Conservation (phyloP, 148 eudicot species). For the Rheum nobile region DNA sequence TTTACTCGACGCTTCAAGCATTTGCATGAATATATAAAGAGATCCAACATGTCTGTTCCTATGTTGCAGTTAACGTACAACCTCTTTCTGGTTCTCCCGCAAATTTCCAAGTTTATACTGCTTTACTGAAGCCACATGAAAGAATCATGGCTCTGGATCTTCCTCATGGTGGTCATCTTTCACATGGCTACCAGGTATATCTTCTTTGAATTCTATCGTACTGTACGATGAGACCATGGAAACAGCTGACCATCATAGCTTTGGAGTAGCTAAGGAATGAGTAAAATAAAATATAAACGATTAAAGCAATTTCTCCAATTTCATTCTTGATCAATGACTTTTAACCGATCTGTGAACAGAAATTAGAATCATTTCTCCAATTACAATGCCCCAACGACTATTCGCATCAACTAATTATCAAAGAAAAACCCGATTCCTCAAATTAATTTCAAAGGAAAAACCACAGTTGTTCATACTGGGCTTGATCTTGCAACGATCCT, state of each 20-base stretch:
- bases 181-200: slow-evolving; percentile 95
- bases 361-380: no score
- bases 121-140: slow-evolving; percentile 89
- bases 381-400: neutral
- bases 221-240: neutral
- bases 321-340: neutral
- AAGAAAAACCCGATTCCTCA: neutral
- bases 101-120: slow-evolving; percentile 96
- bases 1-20: neutral
- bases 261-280: neutral
- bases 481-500: neutral
- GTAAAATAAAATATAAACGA: neutral
- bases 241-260: neutral
- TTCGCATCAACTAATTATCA: neutral
- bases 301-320: neutral
- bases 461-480: neutral
- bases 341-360: neutral
- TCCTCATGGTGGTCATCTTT: slow-evolving; percentile 99
- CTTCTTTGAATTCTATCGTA: neutral
- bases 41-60: slow-evolving; percentile 6
- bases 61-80: slow-evolving; percentile 85
- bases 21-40: neutral
- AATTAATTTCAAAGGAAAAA: neutral
- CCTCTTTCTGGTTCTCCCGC: slow-evolving; percentile 96
- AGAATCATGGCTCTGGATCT: slow-evolving; percentile 99